phyloP scores from a whole-genome alignment of 139 green algal genomes.

The Micractinium sp. region DNA sequence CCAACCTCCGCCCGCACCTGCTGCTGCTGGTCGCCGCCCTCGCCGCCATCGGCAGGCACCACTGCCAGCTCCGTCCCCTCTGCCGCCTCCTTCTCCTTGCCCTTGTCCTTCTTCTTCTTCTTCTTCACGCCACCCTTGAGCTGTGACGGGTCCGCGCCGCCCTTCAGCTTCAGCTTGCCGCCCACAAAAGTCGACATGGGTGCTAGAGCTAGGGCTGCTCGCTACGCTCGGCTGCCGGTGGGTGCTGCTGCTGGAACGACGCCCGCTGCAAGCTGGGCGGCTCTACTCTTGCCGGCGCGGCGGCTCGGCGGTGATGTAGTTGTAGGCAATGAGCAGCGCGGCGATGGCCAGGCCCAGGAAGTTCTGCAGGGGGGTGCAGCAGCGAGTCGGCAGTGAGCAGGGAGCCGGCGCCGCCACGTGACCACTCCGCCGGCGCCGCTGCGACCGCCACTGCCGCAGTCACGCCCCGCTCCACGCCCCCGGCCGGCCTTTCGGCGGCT shows the following conservation, averaged over 20 bases:
- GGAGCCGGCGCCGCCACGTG: neutral
- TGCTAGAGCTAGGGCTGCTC: slow-evolving; percentile 23
- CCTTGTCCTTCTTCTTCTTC: slow-evolving; percentile 82
- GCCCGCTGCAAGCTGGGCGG: neutral
- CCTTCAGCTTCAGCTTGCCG: slow-evolving; percentile 92
- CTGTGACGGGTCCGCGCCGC: slow-evolving; percentile 54
- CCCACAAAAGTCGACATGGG: slow-evolving; percentile 74
- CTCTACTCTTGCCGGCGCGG: neutral
- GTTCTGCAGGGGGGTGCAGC: slow-evolving; percentile 56
- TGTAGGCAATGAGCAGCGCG: slow-evolving; percentile 78
- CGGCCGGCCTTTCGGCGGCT: neutral
- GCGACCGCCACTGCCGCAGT: too few relatives aligned
- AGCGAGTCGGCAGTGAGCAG: neutral
- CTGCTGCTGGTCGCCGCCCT: neutral
- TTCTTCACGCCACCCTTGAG: slow-evolving; percentile 64
- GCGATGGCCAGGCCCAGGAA: slow-evolving; percentile 78
- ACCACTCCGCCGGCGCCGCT: neutral
- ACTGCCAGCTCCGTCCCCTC: slow-evolving; percentile 32
- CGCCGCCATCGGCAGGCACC: neutral
- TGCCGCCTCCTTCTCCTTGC: neutral
- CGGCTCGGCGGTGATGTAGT: slow-evolving; percentile 70
- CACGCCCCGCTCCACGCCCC: neutral
- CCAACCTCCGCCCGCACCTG: neutral
- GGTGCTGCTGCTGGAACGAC: neutral
- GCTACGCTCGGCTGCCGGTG: neutral